Evolutionary conservation across 306 rosid genomes (phyloP).

Genomic region (Arachis hypogaea): DNA sequence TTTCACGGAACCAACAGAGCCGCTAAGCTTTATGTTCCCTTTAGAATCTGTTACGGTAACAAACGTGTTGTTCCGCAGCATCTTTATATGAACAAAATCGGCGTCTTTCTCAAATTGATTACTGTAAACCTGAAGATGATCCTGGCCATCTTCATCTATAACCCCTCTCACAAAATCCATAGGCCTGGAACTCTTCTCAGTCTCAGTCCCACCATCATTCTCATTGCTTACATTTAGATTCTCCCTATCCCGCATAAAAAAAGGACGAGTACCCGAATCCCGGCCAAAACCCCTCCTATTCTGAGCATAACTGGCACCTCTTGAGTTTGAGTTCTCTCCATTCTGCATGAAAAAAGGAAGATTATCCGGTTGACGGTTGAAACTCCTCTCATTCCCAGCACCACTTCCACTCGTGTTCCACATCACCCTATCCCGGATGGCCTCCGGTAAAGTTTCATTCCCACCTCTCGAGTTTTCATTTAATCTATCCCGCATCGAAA

Average conservation of each 20-base stretch:
- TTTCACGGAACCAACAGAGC: slow-evolving; percentile 67
- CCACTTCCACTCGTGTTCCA: too few relatives aligned
- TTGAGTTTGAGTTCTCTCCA: slow-evolving; percentile 10
- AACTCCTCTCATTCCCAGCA: too few relatives aligned
- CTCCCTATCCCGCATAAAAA: slow-evolving; percentile 36
- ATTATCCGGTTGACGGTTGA: too few relatives aligned
- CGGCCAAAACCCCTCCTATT: background rate
- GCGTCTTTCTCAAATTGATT: slow-evolving; percentile 53
- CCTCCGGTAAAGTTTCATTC: slow-evolving; percentile 1
- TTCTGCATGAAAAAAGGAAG: background rate
- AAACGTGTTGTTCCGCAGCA: slow-evolving; percentile 73
- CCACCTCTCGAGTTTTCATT: slow-evolving; percentile 29
- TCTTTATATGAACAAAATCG: slow-evolving; percentile 81
- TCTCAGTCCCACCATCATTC: slow-evolving; percentile 46
- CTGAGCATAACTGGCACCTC: background rate
- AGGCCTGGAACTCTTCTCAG: slow-evolving; percentile 36
- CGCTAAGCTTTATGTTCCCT: slow-evolving; percentile 70
- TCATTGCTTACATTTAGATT: slow-evolving; percentile 38
- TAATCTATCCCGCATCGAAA: slow-evolving; percentile 26
- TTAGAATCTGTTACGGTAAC: slow-evolving; percentile 70
- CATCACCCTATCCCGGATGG: slow-evolving; percentile 1
- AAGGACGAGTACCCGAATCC: slow-evolving; percentile 25
- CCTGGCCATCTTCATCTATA: slow-evolving; percentile 51
- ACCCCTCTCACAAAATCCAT: slow-evolving; percentile 70
- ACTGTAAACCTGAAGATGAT: slow-evolving; percentile 14